Conservation (phyloP, 768 basidiomycete genomes). For the Hygrocybe coccinea region DNA sequence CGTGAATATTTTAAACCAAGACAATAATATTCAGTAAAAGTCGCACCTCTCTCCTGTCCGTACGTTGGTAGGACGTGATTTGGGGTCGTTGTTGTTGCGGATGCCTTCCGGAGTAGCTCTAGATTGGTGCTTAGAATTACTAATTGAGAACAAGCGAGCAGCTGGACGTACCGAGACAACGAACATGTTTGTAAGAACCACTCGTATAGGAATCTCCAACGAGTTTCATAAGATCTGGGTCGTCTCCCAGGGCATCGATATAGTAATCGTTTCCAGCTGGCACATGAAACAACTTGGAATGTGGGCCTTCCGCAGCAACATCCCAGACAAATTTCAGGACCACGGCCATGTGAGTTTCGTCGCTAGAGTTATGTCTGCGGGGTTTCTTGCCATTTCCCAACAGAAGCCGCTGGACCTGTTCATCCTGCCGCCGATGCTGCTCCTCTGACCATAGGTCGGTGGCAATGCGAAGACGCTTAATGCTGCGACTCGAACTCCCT, state of each 20-base stretch:
- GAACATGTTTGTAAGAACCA: not conserved
- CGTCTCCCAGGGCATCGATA: not conserved
- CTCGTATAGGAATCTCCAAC: not conserved
- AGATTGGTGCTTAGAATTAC: not conserved
- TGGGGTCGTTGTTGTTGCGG: not conserved
- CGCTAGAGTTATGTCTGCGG: not conserved
- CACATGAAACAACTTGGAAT: not conserved
- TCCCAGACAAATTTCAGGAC: not conserved
- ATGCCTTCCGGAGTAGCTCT: not conserved
- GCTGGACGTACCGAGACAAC: not conserved
- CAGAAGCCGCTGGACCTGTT: too few relatives aligned
- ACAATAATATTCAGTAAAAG: too few relatives aligned
- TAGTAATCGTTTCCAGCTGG: not conserved
- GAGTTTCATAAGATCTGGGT: not conserved
- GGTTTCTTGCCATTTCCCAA: not conserved
- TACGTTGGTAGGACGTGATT: too few relatives aligned
- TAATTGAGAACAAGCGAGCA: not conserved
- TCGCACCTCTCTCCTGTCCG: too few relatives aligned
- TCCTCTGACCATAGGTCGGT: too few relatives aligned
- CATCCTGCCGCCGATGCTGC: too few relatives aligned
- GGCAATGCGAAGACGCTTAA: too few relatives aligned
- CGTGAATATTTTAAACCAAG: too few relatives aligned
- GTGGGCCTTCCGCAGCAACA: not conserved
- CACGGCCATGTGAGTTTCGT: not conserved
- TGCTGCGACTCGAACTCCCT: too few relatives aligned